Evolutionary conservation across 2,329 filamentous ascomycete species (phyloP), one percentile per base, ranked within the genome.

Genomic region (Diaporthe sp.): DNA sequence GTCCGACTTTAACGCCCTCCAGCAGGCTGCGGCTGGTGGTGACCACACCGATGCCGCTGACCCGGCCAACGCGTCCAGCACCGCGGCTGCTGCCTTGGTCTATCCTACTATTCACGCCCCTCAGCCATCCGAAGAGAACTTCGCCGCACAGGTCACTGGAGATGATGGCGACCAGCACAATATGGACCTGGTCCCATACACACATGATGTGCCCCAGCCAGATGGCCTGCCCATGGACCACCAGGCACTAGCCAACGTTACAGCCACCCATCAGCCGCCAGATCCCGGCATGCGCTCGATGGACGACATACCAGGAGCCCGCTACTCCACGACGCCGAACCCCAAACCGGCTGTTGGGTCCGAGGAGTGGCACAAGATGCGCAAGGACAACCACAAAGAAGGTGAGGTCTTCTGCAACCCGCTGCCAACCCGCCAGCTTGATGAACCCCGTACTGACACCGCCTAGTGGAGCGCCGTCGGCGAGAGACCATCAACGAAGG

Each of bases 401-500:
- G 97, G 96, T 97, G 85, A 81, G 90, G 82, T 25, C 27, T 47
- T 51, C 8, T 5, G 3, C 22, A n/a, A 27, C 19, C 35, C 22
- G 8, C 1, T 47, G 19, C 39, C 51, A 25, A n/a, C 39, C 51
- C 15, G 27, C 27, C 25, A 22, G 53, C 22, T 10, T 70, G 22
- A 19, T 6, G 3, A 22, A 27, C 7, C 2, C 5, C 53, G 30
- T 77, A 59, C 79, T 78, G 63, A 78, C 79, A 35, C 75, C 7
- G 7, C 59, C 19, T 71, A 98, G 97, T 99, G 76, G 97, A 99
- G 85, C 95, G 97, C 75, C 94, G 97, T 74, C 95, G 97, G 58
- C 94, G 97, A 77, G 97, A 99, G 85, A 98, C 97, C 0, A 99
- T 99, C 83, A 99, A 99, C 78, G 97, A 99, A 84, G 97, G 97